Base-by-base conservation (phyloP, 2,329 filamentous ascomycete genomes). In the Pyricularia sp. region DNA sequence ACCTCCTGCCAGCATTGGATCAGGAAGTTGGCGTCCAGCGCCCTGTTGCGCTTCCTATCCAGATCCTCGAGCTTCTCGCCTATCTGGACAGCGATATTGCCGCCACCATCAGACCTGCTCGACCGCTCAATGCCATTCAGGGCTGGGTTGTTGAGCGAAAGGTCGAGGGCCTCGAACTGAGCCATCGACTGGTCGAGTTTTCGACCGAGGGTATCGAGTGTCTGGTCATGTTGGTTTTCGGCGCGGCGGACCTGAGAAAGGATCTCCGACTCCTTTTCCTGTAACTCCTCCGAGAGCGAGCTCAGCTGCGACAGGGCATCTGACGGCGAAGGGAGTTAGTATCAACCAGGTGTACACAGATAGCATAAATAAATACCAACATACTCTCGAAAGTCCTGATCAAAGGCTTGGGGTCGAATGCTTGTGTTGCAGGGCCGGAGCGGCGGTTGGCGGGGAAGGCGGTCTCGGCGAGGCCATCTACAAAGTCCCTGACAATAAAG, bases 1-100 rank as follows among this genome's bases (percentile, higher is more conserved):
- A 99, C 93, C 76, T 98, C 94, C 59, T 93, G 88, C 94, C 95
- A 99, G 81, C 95, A 99, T 77, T 97, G 92, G 72, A 99, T 93
- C 70, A 99, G 80, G 77, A 98, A 98, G 76, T 92, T 94, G 70
- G 95, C 94, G 81, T 99, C 95, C 77, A 95, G 86, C 36, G 95
- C 95, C 70, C 94, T 85, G 76, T 93, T 90, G 73, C 94, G 85
- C 81, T 99, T 97, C 75, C 93, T 88, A 79, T 99, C 95, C 70
- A 99, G 84, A 78, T 98, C 94, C 81, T 99, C 95, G 12, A 99
- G 83, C 75, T 90, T 90, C 81, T 97, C 93, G 73, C 95, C 95
- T 68, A 97, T 98, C 77, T 97, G 92, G 68, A 99, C 93, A 0
- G 95, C 95, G 72, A 95, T 88, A 76, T 94, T 97, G 1, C 94